Base-by-base conservation (phyloP, 257 asterid genomes). In the Ilex asprella region DNA sequence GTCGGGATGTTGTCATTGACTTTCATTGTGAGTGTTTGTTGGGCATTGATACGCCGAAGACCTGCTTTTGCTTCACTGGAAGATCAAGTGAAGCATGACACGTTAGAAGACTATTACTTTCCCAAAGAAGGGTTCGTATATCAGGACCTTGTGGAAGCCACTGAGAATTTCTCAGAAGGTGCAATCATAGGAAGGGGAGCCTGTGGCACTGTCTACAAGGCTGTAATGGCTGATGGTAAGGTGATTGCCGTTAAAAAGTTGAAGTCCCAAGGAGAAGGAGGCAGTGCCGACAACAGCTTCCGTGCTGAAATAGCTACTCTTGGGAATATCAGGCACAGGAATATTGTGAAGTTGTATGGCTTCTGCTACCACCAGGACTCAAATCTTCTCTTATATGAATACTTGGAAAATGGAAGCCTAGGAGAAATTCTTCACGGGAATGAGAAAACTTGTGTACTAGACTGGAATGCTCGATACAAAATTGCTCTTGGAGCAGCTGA, bases 401-500 rank as follows among this genome's bases (percentile, higher is more conserved):
- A 83, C 73, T 83, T 89, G 97, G 79, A 61, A 15, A 87, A 85
- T 44, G 97, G 97, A 31, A 89, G 97, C 77, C 82, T 89, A 2
- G 95, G 97, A 21, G 97, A 89, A 51, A 56, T 80, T 29, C 82
- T 89, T 11, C 94, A 80, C 10, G 80, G 82, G 43, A 70, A 81
- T 21, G 78, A 74, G 70, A 70, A 60, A 10, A 76, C 72, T 0
- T 15, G 79, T 10, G 32, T 75, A 66, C 76, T 89, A 10, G 87
- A 81, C 62, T 89, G 97, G 97, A 72, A 81, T 51, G 69, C 76
- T 2, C 77, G 95, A 12, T 89, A 89, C 30, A 83, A 75, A 59
- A 87, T 89, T 30, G 94, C 94, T 5, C 81, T 87, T 16, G 97
- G 97, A 27, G 94, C 95, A 44, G 97, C 95, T 1, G 87, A 89